Evolutionary conservation across 257 asterid genomes (phyloP).

Genomic region (Nemophila menziesii): DNA sequence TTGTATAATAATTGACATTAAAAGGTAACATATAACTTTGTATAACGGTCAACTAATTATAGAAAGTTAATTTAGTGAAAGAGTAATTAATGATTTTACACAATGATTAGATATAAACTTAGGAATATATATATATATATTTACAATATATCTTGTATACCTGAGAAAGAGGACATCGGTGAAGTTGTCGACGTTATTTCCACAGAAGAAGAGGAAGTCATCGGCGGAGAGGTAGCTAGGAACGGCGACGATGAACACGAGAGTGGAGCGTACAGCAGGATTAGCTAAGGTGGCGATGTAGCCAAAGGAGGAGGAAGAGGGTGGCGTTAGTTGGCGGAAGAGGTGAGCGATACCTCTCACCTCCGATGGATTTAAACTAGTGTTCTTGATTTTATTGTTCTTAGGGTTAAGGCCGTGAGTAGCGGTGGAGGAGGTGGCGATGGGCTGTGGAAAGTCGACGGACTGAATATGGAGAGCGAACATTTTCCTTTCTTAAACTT

Average conservation of each 20-base stretch:
- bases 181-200: conserved; percentile 43
- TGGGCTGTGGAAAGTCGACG: conserved; percentile 64
- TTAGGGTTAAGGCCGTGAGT: conserved; percentile 25
- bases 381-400: neutral
- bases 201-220: conserved; percentile 78
- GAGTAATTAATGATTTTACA: too few relatives aligned
- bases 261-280: conserved; percentile 43
- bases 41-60: too few relatives aligned
- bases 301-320: conserved; percentile 20
- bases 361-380: conserved; percentile 38
- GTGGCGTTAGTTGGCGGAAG: conserved; percentile 61
- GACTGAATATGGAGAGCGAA: conserved; percentile 81
- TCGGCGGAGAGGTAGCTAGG: conserved; percentile 63
- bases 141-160: too few relatives aligned
- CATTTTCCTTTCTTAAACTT: conserved; percentile 21
- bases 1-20: neutral
- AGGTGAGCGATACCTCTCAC: conserved; percentile 79
- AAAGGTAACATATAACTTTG: too few relatives aligned
- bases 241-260: conserved; percentile 74
- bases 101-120: too few relatives aligned
- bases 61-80: too few relatives aligned
- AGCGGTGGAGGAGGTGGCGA: conserved; percentile 33
- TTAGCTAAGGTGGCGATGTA: conserved; percentile 27
- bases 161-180: conserved; percentile 54
- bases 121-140: too few relatives aligned